Evolutionary conservation across 345 rosid species (phyloP).

Genomic region (Euphorbia lathyris): DNA sequence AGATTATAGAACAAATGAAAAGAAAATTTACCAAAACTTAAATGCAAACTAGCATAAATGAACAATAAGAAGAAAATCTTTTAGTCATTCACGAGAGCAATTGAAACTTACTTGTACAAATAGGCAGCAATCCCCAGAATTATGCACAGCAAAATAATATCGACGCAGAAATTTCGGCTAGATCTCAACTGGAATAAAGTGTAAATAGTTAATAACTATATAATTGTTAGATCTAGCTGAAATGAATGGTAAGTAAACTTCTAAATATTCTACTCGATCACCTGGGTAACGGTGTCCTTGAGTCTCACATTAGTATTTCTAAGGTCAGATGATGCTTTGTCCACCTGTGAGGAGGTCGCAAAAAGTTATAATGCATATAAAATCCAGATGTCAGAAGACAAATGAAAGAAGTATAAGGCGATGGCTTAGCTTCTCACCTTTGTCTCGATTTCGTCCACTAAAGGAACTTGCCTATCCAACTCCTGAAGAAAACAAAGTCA

Average conservation of each 20-base stretch:
- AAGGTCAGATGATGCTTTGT: slow-evolving; percentile 86
- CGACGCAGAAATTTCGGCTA: slow-evolving; percentile 96
- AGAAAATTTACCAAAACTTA: background rate
- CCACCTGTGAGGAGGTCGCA: slow-evolving; percentile 54
- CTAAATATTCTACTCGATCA: slow-evolving; percentile 26
- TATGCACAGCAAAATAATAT: slow-evolving; percentile 78
- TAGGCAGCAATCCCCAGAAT: slow-evolving; percentile 98
- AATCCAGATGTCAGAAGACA: slow-evolving; percentile 6
- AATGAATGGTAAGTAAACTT: slow-evolving; percentile 16
- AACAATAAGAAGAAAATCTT: background rate
- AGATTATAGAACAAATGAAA: background rate
- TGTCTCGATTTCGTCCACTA: slow-evolving; percentile 97
- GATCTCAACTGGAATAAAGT: slow-evolving; percentile 77
- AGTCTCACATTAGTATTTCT: slow-evolving; percentile 97
- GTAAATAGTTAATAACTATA: slow-evolving; percentile 5
- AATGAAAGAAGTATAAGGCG: slow-evolving; percentile 12
- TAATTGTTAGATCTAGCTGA: slow-evolving; percentile 11
- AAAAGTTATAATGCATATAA: slow-evolving; percentile 12
- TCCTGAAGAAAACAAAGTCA: slow-evolving; percentile 53
- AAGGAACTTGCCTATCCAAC: slow-evolving; percentile 89
- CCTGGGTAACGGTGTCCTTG: slow-evolving; percentile 93
- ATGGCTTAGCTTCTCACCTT: slow-evolving; percentile 46
- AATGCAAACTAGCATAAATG: background rate
- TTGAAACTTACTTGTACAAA: slow-evolving; percentile 82
- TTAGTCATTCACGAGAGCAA: slow-evolving; percentile 9